These are phyloP conservation scores for Vigna angularis DNA, from an alignment of 306 rosid species.

Conservation along the genomic window DNA sequence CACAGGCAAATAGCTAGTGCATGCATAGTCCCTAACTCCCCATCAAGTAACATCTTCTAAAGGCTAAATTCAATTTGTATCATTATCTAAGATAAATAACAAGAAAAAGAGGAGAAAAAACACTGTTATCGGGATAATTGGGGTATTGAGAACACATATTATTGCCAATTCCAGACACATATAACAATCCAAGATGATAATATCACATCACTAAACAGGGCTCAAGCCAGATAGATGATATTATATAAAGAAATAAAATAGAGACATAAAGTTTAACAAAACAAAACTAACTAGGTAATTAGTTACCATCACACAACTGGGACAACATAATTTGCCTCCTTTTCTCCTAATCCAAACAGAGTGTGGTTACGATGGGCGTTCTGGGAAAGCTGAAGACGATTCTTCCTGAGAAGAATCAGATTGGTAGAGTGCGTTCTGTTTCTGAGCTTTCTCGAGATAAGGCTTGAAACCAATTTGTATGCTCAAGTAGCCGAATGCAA, in stretches of 20 bases:
- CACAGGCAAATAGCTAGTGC: not conserved
- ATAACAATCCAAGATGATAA: not conserved
- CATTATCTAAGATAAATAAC: slow-evolving; percentile 1
- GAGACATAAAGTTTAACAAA: not conserved
- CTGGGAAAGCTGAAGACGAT: not conserved
- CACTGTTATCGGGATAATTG: not conserved
- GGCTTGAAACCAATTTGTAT: slow-evolving; percentile 77
- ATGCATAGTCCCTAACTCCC: not conserved
- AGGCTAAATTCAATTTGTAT: not conserved
- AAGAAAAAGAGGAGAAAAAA: not conserved
- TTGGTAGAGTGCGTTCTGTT: slow-evolving; percentile 44
- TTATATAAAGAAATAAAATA: not conserved
- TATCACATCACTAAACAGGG: not conserved
- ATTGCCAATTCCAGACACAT: slow-evolving; percentile 15
- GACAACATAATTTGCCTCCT: not conserved
- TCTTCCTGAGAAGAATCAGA: slow-evolving; percentile 33
- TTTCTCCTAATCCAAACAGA: slow-evolving; percentile 27
- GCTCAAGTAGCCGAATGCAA: slow-evolving; percentile 86
- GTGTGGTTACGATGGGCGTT: not conserved
- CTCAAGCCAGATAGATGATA: not conserved
- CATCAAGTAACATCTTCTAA: not conserved
- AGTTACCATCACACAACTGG: not conserved
- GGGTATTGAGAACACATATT: slow-evolving; percentile 13
- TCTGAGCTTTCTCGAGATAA: slow-evolving; percentile 77
- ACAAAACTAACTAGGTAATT: not conserved